Evolutionary conservation across 192 early-diverging fungal genomes (phyloP).

Genomic region (Gonapodya prolifera): DNA sequence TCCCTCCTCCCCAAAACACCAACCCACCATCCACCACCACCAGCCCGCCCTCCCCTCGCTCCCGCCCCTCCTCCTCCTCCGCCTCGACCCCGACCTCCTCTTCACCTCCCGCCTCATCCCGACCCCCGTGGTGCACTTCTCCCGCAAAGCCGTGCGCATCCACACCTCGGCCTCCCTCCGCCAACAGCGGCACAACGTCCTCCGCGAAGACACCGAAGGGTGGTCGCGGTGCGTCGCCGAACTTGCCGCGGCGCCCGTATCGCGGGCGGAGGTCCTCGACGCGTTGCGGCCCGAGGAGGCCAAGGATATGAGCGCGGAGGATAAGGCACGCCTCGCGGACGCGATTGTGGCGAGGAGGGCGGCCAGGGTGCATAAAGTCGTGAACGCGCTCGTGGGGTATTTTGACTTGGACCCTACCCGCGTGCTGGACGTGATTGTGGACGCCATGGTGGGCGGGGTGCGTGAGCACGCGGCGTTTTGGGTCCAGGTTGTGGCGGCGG

Average conservation of each 20-base stretch:
- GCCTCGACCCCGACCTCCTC: background rate
- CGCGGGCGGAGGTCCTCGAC: too few species aligned
- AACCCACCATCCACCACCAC: too few species aligned
- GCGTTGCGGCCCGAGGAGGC: too few species aligned
- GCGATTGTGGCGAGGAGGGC: slow-evolving; percentile 8
- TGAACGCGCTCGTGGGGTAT: slow-evolving; percentile 43
- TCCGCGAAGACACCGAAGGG: slow-evolving; percentile 69
- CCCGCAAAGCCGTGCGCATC: slow-evolving; percentile 28
- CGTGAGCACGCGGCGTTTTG: slow-evolving; percentile 55
- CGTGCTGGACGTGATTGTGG: slow-evolving; percentile 63
- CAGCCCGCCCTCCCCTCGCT: too few species aligned
- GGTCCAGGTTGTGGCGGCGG: slow-evolving; percentile 39
- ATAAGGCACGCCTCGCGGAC: background rate
- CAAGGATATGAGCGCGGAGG: too few species aligned
- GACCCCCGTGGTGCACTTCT: background rate
- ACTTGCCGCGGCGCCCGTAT: slow-evolving; percentile 19
- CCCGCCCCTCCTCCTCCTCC: background rate
- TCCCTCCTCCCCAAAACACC: too few species aligned
- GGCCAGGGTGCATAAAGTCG: slow-evolving; percentile 25
- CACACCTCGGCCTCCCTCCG: slow-evolving; percentile 48
- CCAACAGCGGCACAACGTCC: slow-evolving; percentile 72
- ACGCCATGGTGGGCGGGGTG: slow-evolving; percentile 61
- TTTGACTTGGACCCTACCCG: slow-evolving; percentile 77
- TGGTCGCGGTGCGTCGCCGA: slow-evolving; percentile 61
- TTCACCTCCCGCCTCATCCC: background rate